These are phyloP conservation scores for Gaertneriomyces semiglobifer DNA, from an alignment of 192 early-diverging fungal species.

Conservation along the genomic window DNA sequence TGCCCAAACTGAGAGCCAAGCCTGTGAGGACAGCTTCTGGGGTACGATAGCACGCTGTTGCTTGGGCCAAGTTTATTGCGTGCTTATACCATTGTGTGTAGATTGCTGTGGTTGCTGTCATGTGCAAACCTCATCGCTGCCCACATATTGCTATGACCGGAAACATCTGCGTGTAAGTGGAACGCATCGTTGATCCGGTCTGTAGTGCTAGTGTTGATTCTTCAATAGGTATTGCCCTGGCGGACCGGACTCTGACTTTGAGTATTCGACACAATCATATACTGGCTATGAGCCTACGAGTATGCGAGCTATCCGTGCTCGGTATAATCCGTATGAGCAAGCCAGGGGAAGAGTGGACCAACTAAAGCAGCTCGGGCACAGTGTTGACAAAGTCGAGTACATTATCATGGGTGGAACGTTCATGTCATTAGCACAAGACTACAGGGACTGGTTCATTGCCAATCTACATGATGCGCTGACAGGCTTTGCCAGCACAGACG, in stretches of 20 bases:
- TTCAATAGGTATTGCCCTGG: slow-evolving; percentile 80
- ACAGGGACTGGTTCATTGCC: slow-evolving; percentile 96
- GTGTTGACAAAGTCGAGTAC: slow-evolving; percentile 96
- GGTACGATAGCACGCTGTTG: slow-evolving; percentile 39
- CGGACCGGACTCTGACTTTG: slow-evolving; percentile 98
- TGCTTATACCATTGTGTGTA: slow-evolving; percentile 17
- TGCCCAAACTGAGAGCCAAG: slow-evolving; percentile 89
- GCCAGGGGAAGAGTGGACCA: slow-evolving; percentile 91
- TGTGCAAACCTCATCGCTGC: slow-evolving; percentile 96
- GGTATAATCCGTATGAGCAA: slow-evolving; percentile 97
- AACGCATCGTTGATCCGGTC: slow-evolving; percentile 6
- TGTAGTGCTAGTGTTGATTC: slow-evolving; percentile 1
- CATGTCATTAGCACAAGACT: slow-evolving; percentile 94
- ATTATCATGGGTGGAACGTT: slow-evolving; percentile 99
- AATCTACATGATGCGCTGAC: slow-evolving; percentile 96
- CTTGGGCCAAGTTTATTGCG: too few relatives aligned
- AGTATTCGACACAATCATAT: slow-evolving; percentile 99
- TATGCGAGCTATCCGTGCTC: slow-evolving; percentile 97
- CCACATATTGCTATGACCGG: slow-evolving; percentile 99
- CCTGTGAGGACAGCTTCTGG: slow-evolving; percentile 93
- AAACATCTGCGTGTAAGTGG: slow-evolving; percentile 92
- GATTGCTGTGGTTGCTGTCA: slow-evolving; percentile 93
- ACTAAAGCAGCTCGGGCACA: slow-evolving; percentile 87
- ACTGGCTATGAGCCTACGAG: slow-evolving; percentile 99
- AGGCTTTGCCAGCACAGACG: slow-evolving; percentile 81